Conservation (phyloP, 169 alveolate genomes). For the Cryptosporidium ryanae region DNA sequence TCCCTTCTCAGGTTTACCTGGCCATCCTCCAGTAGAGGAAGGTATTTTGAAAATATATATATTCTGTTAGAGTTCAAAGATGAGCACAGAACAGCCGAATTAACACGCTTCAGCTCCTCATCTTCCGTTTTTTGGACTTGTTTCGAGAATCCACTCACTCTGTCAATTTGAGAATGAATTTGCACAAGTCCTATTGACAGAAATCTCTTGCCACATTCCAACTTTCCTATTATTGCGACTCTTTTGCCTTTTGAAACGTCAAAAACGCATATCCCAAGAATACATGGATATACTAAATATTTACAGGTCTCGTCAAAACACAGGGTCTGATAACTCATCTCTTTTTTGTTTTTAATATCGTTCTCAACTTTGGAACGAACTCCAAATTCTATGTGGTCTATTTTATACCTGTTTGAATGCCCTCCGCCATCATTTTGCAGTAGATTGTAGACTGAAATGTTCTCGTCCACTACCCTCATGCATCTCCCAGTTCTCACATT, state of each 20-base stretch:
- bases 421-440: constrained; percentile 88
- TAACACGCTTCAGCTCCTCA: constrained; percentile 14
- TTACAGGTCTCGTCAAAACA: constrained; percentile 94
- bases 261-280: constrained; percentile 93
- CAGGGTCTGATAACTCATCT: constrained; percentile 80
- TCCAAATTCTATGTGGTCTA: constrained; percentile 92
- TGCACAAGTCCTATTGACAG: constrained; percentile 29
- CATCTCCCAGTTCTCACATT: constrained; percentile 88
- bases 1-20: constrained; percentile 90
- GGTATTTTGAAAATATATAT: constrained; percentile 83
- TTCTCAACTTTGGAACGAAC: constrained; percentile 91
- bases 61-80: constrained; percentile 84
- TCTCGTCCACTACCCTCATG: constrained; percentile 86
- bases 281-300: constrained; percentile 91
- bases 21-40: constrained; percentile 76
- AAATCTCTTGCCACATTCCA: constrained; percentile 76
- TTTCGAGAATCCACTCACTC: no score
- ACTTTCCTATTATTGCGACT: constrained; percentile 82
- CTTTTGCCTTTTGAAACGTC: constrained; percentile 73
- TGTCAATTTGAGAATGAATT: constrained; percentile 2
- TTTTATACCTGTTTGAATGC: constrained; percentile 78
- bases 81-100: constrained; percentile 81
- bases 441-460: constrained; percentile 84
- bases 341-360: constrained; percentile 87
- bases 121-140: not conserved